A percentile compares a stretch with the other conserved stretches of the same genome.
Conservation (phyloP, 345 rosid species). For the Conringia planisiliqua region DNA sequence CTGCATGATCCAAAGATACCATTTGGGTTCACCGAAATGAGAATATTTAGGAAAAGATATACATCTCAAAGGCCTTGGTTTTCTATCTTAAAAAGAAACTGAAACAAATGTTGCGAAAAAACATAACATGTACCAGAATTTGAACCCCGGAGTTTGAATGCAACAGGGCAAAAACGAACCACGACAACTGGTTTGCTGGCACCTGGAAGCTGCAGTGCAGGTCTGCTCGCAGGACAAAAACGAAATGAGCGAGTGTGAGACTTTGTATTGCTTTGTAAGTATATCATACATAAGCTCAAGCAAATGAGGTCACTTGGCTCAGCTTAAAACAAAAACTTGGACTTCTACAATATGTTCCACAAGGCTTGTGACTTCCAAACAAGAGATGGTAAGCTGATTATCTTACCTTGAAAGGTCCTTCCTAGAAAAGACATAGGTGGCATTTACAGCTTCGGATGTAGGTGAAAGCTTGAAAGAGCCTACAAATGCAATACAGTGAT, state of each 20-base stretch:
- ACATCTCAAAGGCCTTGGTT: not conserved
- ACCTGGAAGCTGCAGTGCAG: constrained; percentile 86
- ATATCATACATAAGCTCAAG: not conserved
- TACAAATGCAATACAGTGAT: constrained; percentile 34
- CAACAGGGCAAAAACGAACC: constrained; percentile 80
- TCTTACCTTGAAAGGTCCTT: constrained; percentile 86
- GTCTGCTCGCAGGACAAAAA: constrained; percentile 41
- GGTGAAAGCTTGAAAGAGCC: constrained; percentile 71
- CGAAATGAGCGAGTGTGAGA: not conserved
- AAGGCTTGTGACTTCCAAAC: not conserved
- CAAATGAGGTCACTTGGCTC: not conserved
- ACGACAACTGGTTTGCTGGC: constrained; percentile 88
- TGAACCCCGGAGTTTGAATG: constrained; percentile 58
- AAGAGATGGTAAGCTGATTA: not conserved
- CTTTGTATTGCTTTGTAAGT: not conserved
- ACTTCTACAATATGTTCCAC: not conserved
- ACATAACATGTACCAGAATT: constrained; percentile 47
- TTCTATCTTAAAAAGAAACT: not conserved
- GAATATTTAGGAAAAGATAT: not conserved
- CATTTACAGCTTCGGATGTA: constrained; percentile 61
- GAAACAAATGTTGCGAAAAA: not conserved
- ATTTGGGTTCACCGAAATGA: not conserved
- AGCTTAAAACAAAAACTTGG: not conserved
- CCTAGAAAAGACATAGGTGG: constrained; percentile 79
- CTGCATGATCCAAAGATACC: constrained; percentile 41